A percentile compares a stretch with the other conserved stretches of the same genome.
phyloP scores from a whole-genome alignment of 2,329 filamentous ascomycete species.

The Amesomyces nigricolor region DNA sequence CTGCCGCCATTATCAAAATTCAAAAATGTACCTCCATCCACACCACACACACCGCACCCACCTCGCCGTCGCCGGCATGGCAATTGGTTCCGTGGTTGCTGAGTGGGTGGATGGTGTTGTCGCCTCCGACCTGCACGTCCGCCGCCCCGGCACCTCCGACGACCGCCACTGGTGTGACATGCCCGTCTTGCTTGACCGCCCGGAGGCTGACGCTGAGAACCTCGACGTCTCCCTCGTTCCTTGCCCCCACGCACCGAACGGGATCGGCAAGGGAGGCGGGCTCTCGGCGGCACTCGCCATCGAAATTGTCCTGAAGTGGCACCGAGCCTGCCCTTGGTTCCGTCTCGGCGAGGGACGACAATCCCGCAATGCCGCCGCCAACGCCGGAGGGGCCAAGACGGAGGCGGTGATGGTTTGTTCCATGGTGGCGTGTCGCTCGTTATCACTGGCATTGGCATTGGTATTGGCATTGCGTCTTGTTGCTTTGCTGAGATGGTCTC shows the following conservation, averaged over 20 bases:
- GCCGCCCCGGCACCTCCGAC: neutral
- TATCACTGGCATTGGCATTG: neutral
- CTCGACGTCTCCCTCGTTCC: too few relatives aligned
- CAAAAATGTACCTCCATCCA: too few relatives aligned
- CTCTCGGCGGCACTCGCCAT: constrained; percentile 1
- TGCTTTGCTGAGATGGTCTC: neutral
- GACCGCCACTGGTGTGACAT: constrained; percentile 3
- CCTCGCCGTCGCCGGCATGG: neutral
- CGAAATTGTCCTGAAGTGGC: neutral
- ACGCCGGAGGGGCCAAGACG: neutral
- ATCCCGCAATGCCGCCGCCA: neutral
- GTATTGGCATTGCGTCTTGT: neutral
- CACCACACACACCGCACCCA: neutral
- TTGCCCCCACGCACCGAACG: constrained; percentile 7
- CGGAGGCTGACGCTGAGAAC: neutral
- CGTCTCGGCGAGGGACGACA: neutral
- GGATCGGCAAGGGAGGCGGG: constrained; percentile 8
- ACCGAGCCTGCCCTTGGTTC: neutral
- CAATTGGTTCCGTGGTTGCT: neutral
- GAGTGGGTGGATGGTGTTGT: neutral
- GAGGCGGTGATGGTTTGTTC: neutral
- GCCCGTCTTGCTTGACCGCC: neutral
- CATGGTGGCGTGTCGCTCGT: too few relatives aligned
- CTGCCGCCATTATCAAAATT: constrained; percentile 7
- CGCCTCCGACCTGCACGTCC: neutral